Base-by-base conservation (phyloP, 148 eudicot genomes). In the Amaranthus palmeri region DNA sequence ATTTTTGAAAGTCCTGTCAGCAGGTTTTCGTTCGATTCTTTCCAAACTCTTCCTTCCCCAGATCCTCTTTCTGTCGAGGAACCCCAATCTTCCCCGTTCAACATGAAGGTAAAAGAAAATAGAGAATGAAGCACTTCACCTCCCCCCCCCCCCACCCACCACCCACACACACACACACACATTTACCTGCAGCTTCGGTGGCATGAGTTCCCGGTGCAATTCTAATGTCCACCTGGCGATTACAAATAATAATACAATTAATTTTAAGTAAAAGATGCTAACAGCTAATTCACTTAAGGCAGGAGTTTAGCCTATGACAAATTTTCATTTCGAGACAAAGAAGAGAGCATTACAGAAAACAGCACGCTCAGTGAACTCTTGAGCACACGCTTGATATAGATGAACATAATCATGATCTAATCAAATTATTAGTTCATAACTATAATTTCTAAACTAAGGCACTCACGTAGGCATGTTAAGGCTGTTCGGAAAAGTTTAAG, bases 161-260 rank as follows among this genome's bases (percentile, higher is more conserved):
- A n/a, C n/a, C 0, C 6, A 46, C 0, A 46, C 2, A 56, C 45
- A 36, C 10, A 18, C 8, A 40, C 6, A 17, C 2, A 15, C 4
- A 56, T 9, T 42, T 62, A 93, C 98, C 96, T 83, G 95, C 88
- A 75, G 88, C 95, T 85, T 93, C 98, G 14, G 96, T 90, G 10
- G 96, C 96, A 79, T 93, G 98, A 76, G 93, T 81, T 65, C 98
- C 98, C 36, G 98, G 98, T 15, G 98, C 98, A 65, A 92, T 90
- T 84, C 87, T 85, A 70, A 90, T 92, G 80, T 92, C 97, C 74
- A 92, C 89, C 96, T 92, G 76, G 50, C 74, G 70, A 77, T 60
- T 70, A 67, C 79, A 50, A 72, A 52, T 48, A 72, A 18, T n/a
- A 5, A 4, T 17, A 55, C 44, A 78, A 14, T n/a, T 14, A 74